Evolutionary conservation across 140 eudicot genomes (phyloP), one percentile per base, ranked within the genome.

Genomic region (Cichorium intybus): DNA sequence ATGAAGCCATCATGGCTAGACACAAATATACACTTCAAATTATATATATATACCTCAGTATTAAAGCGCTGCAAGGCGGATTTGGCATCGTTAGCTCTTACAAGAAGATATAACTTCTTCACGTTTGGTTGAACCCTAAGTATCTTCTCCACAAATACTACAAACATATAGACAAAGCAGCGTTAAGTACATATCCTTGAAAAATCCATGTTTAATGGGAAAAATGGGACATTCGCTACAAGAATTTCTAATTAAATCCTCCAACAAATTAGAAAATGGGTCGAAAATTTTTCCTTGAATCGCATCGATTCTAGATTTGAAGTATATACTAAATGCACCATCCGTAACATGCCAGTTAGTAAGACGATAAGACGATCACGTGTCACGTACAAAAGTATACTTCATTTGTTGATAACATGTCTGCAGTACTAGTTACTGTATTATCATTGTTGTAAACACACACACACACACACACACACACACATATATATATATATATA

Each of bases 51-150:
- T 76, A 85, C 96, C 96, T 88, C 95, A 20, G 56, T 70, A 7
- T 89, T 77, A 34, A 89, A 84, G 41, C 97, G 95, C 72, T 78
- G 85, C 65, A 71, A 64, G 24, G 97, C 97, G 46, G 96, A 76
- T 37, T 85, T 76, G 39, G 70, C 62, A 68, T 91, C 97, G 12
- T 81, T 34, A 24, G 97, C 97, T 66, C 97, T 80, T 24, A 87
- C 56, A 52, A 91, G 89, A 70, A 91, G 95, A 79, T 91, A 91
- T 24, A 91, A 78, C 77, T 77, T 87, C 83, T 82, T 87, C 64
- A 91, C 95, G 72, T 91, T 82, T 46, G 97, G 97, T 69, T 91
- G 97, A 66, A 76, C 93, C 60, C 97, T 81, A 11, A 91, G 85
- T 51, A 91, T 82, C 88, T 91, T 91, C 82, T 91, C 97, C 56